Evolutionary conservation across 352 stramenopile genomes (phyloP), one percentile per base, ranked within the genome.

Genomic region (Phytophthora syringae): DNA sequence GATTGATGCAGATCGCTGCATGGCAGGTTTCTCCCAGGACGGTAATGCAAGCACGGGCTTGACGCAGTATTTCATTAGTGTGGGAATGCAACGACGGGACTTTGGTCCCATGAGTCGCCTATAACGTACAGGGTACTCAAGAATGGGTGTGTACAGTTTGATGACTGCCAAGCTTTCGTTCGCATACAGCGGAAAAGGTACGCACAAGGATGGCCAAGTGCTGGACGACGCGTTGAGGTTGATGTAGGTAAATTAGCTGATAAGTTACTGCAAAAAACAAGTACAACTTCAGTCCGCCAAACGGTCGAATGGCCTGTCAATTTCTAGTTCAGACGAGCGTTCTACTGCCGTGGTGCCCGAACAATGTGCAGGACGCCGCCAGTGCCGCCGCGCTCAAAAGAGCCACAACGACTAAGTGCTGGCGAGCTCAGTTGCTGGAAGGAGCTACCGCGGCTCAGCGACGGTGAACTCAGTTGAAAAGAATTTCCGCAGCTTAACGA

Each of bases 41-140:
- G 36, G 52, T 21, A 64, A 58, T 64, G 47, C 60, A 68, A 48
- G 37, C 36, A 68, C 60, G 34, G 52, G 60, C 25, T 22, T 43
- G 27, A 25, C 50, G 51, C 61, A 52, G 60, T 62, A 68, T 68
- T 68, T 68, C 60, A 52, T 24, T 68, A 68, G 60, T 68, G 34
- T 52, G 60, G 15, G 2, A 68, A 68, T 68, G 36, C 60, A 68
- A 52, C 18, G 36, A 42, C n/a, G n/a, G n/a, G n/a, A n/a, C n/a
- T n/a, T n/a, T n/a, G n/a, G n/a, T n/a, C n/a, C n/a, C n/a, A n/a
- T n/a, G n/a, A n/a, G n/a, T n/a, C n/a, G n/a, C n/a, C n/a, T n/a
- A n/a, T n/a, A n/a, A n/a, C n/a, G n/a, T n/a, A n/a, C n/a, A n/a
- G n/a, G n/a, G n/a, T n/a, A n/a, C n/a, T n/a, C n/a, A n/a, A n/a